phyloP scores from a whole-genome alignment of 257 asterid genomes.

The Solanum megistacrolobum region DNA sequence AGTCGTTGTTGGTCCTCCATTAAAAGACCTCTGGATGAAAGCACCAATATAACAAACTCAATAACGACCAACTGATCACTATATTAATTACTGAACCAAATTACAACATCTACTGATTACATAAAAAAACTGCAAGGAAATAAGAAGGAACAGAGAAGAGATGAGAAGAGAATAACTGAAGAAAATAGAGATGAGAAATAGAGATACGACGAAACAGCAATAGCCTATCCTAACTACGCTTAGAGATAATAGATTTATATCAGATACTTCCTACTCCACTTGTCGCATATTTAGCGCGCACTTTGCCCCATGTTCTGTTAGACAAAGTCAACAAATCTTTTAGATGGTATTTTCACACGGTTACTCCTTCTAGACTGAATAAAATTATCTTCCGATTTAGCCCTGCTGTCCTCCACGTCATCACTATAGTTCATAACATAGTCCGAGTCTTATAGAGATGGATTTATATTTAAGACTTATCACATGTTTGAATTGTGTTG shows the following conservation, averaged over 20 bases:
- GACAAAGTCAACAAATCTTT: background rate
- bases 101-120: background rate
- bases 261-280: background rate
- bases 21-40: too few relatives aligned
- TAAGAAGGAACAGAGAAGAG: background rate
- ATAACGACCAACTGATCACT: background rate
- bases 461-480: too few relatives aligned
- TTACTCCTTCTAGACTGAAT: background rate
- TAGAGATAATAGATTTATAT: background rate
- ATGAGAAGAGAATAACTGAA: background rate
- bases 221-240: background rate
- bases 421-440: background rate
- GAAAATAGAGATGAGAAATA: background rate
- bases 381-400: background rate
- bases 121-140: background rate
- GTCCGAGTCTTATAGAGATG: too few relatives aligned
- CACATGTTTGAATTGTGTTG: background rate
- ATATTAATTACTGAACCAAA: background rate
- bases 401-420: background rate
- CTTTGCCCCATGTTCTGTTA: background rate
- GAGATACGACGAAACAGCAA: too few relatives aligned
- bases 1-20: too few relatives aligned
- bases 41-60: background rate
- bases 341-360: background rate
- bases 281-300: background rate